Conservation (phyloP, 352 stramenopile species). For the Phytophthora quininea region DNA sequence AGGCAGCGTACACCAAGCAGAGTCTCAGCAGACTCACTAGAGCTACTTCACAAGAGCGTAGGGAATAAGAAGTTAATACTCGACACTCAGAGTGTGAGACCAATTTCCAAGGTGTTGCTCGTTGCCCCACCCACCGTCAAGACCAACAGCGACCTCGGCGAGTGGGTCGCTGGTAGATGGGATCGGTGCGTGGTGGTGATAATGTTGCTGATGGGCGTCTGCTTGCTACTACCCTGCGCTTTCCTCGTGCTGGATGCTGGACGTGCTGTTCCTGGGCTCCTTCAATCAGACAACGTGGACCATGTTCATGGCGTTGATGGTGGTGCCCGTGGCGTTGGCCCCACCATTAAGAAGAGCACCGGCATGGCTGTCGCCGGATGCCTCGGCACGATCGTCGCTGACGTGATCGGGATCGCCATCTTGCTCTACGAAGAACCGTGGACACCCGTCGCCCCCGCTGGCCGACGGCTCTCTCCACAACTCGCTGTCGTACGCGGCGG, state of each 20-base stretch:
- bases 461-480: constrained; percentile 15
- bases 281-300: constrained; percentile 23
- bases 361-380: constrained; percentile 17
- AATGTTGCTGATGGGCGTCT: constrained; percentile 16
- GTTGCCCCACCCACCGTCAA: constrained; percentile 30
- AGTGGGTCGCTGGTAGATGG: constrained; percentile 30
- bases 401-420: constrained; percentile 9
- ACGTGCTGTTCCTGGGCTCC: constrained; percentile 31
- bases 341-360: constrained; percentile 19
- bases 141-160: constrained; percentile 38
- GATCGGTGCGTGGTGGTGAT: constrained; percentile 30
- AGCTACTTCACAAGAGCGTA: too few relatives aligned
- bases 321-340: constrained; percentile 15
- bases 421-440: constrained; percentile 18
- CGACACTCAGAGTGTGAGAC: too few relatives aligned
- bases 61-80: too few relatives aligned
- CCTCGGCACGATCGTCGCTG: constrained; percentile 18
- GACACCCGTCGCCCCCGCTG: constrained; percentile 13
- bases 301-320: constrained; percentile 17
- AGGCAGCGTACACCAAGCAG: too few relatives aligned
- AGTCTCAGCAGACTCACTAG: too few relatives aligned
- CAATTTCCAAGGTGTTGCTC: constrained; percentile 32
- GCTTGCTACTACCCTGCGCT: constrained; percentile 20
- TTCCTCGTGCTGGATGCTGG: constrained; percentile 36
- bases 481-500: constrained; percentile 16